Evolutionary conservation across 495 filamentous ascomycete genomes (phyloP).

Genomic region (Collariella sp.): DNA sequence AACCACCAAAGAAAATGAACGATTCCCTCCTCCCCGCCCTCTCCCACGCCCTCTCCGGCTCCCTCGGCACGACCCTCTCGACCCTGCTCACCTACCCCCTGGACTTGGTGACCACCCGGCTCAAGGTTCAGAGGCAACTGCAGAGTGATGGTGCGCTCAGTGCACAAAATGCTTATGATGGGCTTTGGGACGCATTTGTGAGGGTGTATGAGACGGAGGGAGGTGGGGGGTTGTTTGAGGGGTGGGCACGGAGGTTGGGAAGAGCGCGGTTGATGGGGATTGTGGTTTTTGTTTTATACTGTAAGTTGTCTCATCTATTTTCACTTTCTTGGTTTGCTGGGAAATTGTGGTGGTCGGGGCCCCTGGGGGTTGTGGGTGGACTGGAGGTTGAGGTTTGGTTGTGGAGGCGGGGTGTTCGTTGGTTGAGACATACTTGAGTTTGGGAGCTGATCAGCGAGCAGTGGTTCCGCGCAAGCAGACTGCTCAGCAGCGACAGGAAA

Average conservation of each 20-base stretch:
- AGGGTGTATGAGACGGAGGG: conserved; percentile 69
- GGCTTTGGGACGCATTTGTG: conserved; percentile 56
- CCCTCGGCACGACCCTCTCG: conserved; percentile 69
- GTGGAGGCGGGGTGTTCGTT: background rate
- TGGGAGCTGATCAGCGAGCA: background rate
- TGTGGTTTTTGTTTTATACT: conserved; percentile 80
- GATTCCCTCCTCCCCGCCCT: conserved; percentile 60
- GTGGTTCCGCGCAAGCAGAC: conserved; percentile 48
- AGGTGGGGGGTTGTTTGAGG: conserved; percentile 64
- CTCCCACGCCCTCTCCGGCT: conserved; percentile 79
- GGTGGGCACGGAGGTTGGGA: conserved; percentile 64
- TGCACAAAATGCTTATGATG: conserved; percentile 42
- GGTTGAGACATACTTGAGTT: background rate
- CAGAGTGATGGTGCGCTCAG: conserved; percentile 30
- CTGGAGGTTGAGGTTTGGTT: background rate
- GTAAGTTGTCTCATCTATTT: conserved; percentile 34
- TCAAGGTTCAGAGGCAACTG: conserved; percentile 70
- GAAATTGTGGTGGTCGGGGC: too few species aligned
- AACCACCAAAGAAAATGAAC: conserved; percentile 15
- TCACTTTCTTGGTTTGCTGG: background rate
- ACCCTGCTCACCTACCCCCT: conserved; percentile 76
- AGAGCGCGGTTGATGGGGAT: conserved; percentile 64
- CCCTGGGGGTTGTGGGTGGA: too few species aligned
- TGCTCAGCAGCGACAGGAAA: conserved; percentile 28
- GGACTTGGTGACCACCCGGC: conserved; percentile 72